A percentile compares a stretch with the other conserved stretches of the same genome.
Evolutionary conservation across 2,329 filamentous ascomycete genomes (phyloP).

Genomic region (Neonectria magnoliae): DNA sequence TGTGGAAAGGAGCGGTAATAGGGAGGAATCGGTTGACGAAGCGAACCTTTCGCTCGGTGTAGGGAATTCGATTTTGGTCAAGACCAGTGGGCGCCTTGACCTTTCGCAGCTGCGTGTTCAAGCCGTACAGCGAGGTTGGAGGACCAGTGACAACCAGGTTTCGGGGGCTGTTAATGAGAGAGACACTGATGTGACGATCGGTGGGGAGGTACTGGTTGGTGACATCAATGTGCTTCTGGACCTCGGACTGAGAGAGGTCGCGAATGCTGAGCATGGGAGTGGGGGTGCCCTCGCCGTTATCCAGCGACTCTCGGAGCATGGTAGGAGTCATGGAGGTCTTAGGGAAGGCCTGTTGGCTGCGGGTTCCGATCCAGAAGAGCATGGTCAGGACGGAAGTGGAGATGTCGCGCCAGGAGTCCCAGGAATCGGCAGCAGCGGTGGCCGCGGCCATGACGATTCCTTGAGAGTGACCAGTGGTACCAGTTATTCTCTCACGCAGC

Average conservation of each 20-base stretch:
- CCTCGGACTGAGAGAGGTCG: constrained; percentile 85
- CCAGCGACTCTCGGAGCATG: constrained; percentile 90
- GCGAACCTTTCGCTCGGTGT: constrained; percentile 94
- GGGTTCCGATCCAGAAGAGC: constrained; percentile 97
- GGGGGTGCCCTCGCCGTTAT: constrained; percentile 92
- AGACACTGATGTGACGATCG: constrained; percentile 94
- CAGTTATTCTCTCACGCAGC: constrained; percentile 83
- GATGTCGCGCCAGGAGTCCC: constrained; percentile 89
- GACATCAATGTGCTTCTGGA: constrained; percentile 95
- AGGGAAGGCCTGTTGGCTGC: constrained; percentile 97
- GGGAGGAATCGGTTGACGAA: constrained; percentile 97
- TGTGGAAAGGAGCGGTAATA: constrained; percentile 98
- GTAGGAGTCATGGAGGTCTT: constrained; percentile 91
- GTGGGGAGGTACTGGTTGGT: constrained; percentile 96
- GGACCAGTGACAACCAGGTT: constrained; percentile 98
- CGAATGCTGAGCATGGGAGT: constrained; percentile 99
- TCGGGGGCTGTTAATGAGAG: constrained; percentile 93
- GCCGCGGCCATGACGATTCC: constrained; percentile 93
- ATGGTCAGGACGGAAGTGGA: constrained; percentile 85
- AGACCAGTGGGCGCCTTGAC: constrained; percentile 97
- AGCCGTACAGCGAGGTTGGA: constrained; percentile 93
- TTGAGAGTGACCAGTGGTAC: constrained; percentile 95
- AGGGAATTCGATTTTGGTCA: constrained; percentile 93
- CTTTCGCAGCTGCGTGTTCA: constrained; percentile 94
- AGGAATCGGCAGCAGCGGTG: constrained; percentile 88